These are phyloP conservation scores for Angomonas ambiguus DNA, from an alignment of 208 protist species.

Conservation along the genomic window DNA sequence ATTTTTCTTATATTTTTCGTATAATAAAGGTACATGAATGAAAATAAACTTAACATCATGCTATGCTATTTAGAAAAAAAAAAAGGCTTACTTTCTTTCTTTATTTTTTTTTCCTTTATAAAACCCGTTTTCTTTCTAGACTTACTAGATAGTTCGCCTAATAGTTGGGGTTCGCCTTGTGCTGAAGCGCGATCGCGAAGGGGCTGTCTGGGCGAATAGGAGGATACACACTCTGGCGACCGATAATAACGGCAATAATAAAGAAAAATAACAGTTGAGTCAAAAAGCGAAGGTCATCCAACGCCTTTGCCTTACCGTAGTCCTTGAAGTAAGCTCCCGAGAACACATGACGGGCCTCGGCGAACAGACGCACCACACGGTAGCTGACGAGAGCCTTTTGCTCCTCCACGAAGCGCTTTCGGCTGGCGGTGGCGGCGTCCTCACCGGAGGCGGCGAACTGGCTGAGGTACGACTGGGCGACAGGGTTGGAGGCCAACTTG, in stretches of 20 bases:
- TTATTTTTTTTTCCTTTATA: neutral
- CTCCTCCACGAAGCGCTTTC: slow-evolving; percentile 49
- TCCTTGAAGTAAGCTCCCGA: slow-evolving; percentile 71
- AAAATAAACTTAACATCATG: neutral
- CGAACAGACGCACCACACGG: slow-evolving; percentile 74
- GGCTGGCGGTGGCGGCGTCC: slow-evolving; percentile 63
- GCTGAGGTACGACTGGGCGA: slow-evolving; percentile 37
- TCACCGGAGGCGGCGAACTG: slow-evolving; percentile 50
- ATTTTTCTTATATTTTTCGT: slow-evolving; percentile 11
- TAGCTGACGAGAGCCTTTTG: slow-evolving; percentile 78
- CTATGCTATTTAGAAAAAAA: neutral
- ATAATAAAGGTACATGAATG: neutral
- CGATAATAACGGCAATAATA: slow-evolving; percentile 51
- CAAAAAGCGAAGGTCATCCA: slow-evolving; percentile 65
- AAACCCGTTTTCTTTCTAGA: no score
- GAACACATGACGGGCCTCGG: slow-evolving; percentile 59
- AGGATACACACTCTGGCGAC: slow-evolving; percentile 68
- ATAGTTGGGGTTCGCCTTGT: slow-evolving; percentile 88
- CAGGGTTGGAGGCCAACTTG: slow-evolving; percentile 40
- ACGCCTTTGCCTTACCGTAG: slow-evolving; percentile 42
- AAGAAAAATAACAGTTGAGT: slow-evolving; percentile 70
- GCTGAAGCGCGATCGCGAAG: slow-evolving; percentile 53
- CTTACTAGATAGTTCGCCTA: slow-evolving; percentile 23
- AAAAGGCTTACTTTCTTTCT: slow-evolving; percentile 4
- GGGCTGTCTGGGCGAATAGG: slow-evolving; percentile 76